A percentile compares a stretch with the other conserved stretches of the same genome.
Conservation (phyloP, 108 stramenopile species). For the Chaetoceros muelleri region DNA sequence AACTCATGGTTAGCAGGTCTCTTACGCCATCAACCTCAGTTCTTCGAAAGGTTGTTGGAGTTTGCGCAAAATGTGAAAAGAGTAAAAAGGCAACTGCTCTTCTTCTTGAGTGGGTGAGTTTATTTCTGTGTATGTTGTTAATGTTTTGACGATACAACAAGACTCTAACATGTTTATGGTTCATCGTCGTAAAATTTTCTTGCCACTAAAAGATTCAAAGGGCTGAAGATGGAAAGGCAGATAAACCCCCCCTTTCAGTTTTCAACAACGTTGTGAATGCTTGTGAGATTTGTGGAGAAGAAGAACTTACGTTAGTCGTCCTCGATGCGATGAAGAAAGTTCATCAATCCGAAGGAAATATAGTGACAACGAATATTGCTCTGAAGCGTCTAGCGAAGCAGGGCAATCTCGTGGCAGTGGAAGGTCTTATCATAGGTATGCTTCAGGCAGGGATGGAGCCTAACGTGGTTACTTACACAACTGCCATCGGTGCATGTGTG, state of each 20-base stretch:
- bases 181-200: too few relatives aligned
- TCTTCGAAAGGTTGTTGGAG: conserved; percentile 63
- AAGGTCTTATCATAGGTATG: conserved; percentile 84
- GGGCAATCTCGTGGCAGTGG: conserved; percentile 57
- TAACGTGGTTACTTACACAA: conserved; percentile 82
- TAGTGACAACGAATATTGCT: conserved; percentile 86
- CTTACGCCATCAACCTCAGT: conserved; percentile 52
- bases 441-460: conserved; percentile 69
- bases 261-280: conserved; percentile 84
- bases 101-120: conserved; percentile 80
- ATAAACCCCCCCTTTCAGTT: conserved; percentile 63
- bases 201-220: conserved; percentile 51
- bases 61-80: conserved; percentile 72
- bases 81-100: conserved; percentile 70
- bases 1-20: conserved; percentile 57
- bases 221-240: conserved; percentile 46
- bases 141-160: neutral
- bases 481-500: conserved; percentile 75
- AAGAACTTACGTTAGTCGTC: conserved; percentile 70
- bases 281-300: conserved; percentile 83
- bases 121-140: neutral
- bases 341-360: conserved; percentile 76
- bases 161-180: neutral
- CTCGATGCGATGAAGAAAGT: conserved; percentile 76
- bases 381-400: conserved; percentile 78